A percentile compares a stretch with the other conserved stretches of the same genome.
Evolutionary conservation across 2,329 filamentous ascomycete species (phyloP).

Genomic region (Ophiostoma angusticollis): DNA sequence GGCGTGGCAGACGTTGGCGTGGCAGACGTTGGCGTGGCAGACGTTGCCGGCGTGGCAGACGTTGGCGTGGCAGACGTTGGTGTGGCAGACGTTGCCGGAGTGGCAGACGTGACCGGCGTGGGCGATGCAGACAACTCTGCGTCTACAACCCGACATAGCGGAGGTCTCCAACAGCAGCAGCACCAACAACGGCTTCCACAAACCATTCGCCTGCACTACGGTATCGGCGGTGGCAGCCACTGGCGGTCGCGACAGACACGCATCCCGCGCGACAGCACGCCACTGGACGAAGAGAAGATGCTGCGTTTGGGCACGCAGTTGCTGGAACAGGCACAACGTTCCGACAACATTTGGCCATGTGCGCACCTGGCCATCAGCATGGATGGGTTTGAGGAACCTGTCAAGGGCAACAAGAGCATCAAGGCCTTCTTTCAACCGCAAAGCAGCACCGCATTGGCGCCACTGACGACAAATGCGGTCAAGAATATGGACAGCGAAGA

Average conservation of each 20-base stretch:
- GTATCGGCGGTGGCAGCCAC: constrained; percentile 48
- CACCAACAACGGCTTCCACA: constrained; percentile 58
- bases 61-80: no score
- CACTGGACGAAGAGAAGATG: constrained; percentile 57
- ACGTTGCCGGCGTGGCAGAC: background rate
- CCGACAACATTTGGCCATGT: constrained; percentile 80
- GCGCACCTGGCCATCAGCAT: constrained; percentile 81
- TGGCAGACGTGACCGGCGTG: no score
- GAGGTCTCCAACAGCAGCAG: background rate
- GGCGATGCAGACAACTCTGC: background rate
- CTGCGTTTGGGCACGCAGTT: constrained; percentile 66
- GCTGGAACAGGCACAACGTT: constrained; percentile 62
- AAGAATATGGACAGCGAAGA: no score
- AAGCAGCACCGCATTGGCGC: background rate
- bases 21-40: no score
- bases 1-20: background rate
- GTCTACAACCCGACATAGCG: no score
- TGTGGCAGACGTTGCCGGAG: background rate
- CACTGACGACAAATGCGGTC: no score
- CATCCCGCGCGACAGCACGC: constrained; percentile 58
- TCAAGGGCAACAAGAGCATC: constrained; percentile 75
- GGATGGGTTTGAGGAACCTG: constrained; percentile 81
- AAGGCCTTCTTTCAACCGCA: constrained; percentile 51
- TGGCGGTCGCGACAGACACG: constrained; percentile 57
- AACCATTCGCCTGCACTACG: constrained; percentile 73